Evolutionary conservation across 108 stramenopile species (phyloP), one percentile per base, ranked within the genome.

Genomic region (Fistulifera pelliculosa): DNA sequence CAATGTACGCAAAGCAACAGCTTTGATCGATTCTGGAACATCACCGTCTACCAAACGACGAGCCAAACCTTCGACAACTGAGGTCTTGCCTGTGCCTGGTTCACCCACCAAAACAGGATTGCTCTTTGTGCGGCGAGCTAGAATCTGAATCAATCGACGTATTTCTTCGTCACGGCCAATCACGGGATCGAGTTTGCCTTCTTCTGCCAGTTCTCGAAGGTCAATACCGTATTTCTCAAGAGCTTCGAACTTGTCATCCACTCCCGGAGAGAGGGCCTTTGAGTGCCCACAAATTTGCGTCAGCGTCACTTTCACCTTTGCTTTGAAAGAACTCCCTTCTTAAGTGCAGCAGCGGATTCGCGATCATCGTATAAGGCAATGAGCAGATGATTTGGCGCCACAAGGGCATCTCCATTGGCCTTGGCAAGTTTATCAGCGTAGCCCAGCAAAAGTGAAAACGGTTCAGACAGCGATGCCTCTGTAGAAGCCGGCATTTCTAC

Each of bases 121-220:
- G 61, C 95, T 96, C 68, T 99, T 99, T 13, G 95, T 96, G 24
- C 96, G 79, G 1, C 98, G 84, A 35, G 89, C 86, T 0, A 99
- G 82, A 39, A 98, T 96, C 66, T 93, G 94, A 31, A 99, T 78
- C 24, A 77, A 66, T 10, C 74, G 64, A 38, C 96, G 77, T 56
- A 98, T 94, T 65, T 98, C 97, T 47, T 94, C 94, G 62, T 99
- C 98, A 1, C 98, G 76, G 7, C 98, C 98, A 62, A 97, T 92
- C 17, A 98, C 96, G 2, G 96, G 96, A 70, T 98, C 96, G 0
- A 99, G 66, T 58, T 91, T 88, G 5, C 94, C 94, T 47, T 97
- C 95, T 47, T 75, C 79, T 8, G 98, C 90, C 28, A 68, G 65
- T 56, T 90, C 73, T 38, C 82, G 74, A 7, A 90, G 43, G 64